Evolutionary conservation across 345 rosid genomes (phyloP), one percentile per base, ranked within the genome.

Genomic region (Citrus mangshanensis): DNA sequence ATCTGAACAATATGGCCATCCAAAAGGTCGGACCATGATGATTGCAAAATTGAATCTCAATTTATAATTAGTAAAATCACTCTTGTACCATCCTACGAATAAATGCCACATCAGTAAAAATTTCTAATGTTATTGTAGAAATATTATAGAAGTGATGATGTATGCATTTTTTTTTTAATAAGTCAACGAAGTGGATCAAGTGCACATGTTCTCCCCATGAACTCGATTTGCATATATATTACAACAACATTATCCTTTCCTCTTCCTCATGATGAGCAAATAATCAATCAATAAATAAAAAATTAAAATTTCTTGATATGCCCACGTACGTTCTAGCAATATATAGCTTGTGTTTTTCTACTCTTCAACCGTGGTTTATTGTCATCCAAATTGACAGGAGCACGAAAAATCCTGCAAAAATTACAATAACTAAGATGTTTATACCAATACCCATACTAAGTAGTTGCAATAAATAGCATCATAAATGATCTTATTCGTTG

Each of bases 331-430:
- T 51, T 55, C 12, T 21, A 51, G 5, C n/a, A 30, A 19, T 59
- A 13, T 35, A 28, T 5, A 54, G 4, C 34, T 5, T 7, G 58
- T 25, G 3, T 1, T 3, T 66, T 35, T 14, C 22, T 10, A 2
- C 34, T 61, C 30, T 21, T 68, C 27, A 77, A 8, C 5, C 18
- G 34, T 21, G 22, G 71, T 37, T 38, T 34, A 60, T 32, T 24
- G 60, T 16, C 72, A 56, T 65, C 80, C 80, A 66, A 19, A 28
- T 38, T 60, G 55, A 40, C 40, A 72, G 67, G 12, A 68, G 35
- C 27, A 77, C 4, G 1, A 32, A 40, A 65, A 55, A 35, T 71
- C 80, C 83, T 81, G 80, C 83, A 70, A 28, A 68, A 24, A 51
- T 13, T 14, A 28, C 32, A 4, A 27, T 18, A 46, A 13, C 18